Conservation (phyloP, 306 rosid species). For the Cucumis hystrix region DNA sequence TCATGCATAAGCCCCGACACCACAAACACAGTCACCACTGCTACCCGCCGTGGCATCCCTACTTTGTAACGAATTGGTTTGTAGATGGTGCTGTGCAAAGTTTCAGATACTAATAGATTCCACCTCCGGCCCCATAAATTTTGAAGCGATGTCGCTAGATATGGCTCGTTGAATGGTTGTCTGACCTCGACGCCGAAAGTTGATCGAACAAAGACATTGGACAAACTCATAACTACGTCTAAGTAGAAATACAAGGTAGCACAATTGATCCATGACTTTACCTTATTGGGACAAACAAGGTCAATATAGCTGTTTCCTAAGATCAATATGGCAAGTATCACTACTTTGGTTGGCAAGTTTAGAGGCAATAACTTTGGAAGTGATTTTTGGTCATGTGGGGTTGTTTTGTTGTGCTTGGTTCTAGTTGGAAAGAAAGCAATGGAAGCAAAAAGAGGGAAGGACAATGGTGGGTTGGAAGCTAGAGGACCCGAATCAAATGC, state of each 20-base stretch:
- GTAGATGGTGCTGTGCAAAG: slow-evolving; percentile 9
- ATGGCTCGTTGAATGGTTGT: slow-evolving; percentile 16
- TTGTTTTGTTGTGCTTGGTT: background rate
- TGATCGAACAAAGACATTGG: slow-evolving; percentile 1
- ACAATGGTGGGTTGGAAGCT: slow-evolving; percentile 6
- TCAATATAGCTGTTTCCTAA: background rate
- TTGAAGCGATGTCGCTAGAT: slow-evolving; percentile 20
- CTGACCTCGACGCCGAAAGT: slow-evolving; percentile 13
- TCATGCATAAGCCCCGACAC: slow-evolving; percentile 20
- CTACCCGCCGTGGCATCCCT: background rate
- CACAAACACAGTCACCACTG: background rate
- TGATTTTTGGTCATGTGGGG: background rate
- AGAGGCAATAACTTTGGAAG: slow-evolving; percentile 6
- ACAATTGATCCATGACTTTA: background rate
- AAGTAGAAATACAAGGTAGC: slow-evolving; percentile 7
- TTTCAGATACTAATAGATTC: slow-evolving; percentile 15
- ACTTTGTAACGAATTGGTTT: slow-evolving; percentile 10
- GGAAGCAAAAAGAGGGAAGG: slow-evolving; percentile 16
- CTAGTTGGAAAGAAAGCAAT: slow-evolving; percentile 20
- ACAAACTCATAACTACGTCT: slow-evolving; percentile 11
- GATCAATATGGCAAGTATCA: background rate
- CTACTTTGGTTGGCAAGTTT: slow-evolving; percentile 11
- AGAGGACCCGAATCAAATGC: slow-evolving; percentile 21
- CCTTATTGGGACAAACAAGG: background rate
- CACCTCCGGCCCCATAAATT: slow-evolving; percentile 24